Evolutionary conservation across 441 rosid species (phyloP), one percentile per base, ranked within the genome.

Genomic region (Jatropha podagrica): DNA sequence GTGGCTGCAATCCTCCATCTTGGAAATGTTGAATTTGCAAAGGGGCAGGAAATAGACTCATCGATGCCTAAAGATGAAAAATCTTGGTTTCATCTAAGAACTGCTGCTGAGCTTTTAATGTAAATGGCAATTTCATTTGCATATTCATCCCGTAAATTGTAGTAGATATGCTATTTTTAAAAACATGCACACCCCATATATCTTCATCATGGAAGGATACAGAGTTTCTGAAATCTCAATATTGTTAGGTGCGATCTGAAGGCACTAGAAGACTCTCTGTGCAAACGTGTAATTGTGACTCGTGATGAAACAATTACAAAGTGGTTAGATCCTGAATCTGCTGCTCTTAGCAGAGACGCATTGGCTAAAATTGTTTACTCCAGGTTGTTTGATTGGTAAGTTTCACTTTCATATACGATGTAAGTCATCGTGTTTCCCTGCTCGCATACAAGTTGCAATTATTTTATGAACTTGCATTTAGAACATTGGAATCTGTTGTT

Each of bases 231-330:
- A 76, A 79, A 58, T 69, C 62, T 14, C 60, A 37, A 42, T 68
- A 73, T 82, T 83, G 69, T 81, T 63, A 81, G 93, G 99, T 90
- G 99, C 68, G 91, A 95, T 87, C 82, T 68, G 65, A 90, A 88
- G 84, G 91, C 92, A 44, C 86, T 95, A 3, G 99, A 95, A 87
- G 96, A 93, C 84, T 93, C 97, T 78, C 90, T 95, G 26, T 95
- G 99, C 86, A 87, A 95, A 78, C 99, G 96, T 73, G 94, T 92
- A 70, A 95, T 95, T 82, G 98, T 92, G 78, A 95, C 99, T 71
- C 97, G 97, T 46, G 99, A 92, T 85, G 99, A 95, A 85, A 93
- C 95, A 76, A 95, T 95, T 79, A 91, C 99, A 68, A 95, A 95
- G 86, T 91, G 92, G 85, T 87, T 95, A 82, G 98, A 95, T 85